Evolutionary conservation across 805 yeast species (phyloP).

Genomic region (Starmerella bombicola): DNA sequence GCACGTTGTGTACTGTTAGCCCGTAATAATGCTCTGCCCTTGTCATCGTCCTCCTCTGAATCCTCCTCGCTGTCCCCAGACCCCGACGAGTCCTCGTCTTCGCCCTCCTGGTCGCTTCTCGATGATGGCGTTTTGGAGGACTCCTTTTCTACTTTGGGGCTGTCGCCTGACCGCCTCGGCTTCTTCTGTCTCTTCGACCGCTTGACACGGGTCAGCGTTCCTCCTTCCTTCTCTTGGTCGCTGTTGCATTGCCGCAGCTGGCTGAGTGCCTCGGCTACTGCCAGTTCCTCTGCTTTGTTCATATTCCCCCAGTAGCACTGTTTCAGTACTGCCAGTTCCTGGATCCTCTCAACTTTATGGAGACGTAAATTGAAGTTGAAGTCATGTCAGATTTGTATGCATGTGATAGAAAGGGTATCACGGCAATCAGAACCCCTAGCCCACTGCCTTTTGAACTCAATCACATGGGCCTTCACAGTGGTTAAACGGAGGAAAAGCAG

Average conservation of each 20-base stretch:
- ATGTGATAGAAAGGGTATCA: too few species aligned
- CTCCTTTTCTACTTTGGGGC: neutral
- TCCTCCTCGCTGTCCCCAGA: neutral
- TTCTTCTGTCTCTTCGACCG: too few species aligned
- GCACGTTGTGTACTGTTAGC: neutral
- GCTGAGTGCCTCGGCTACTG: conserved; percentile 23
- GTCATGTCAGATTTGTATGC: too few species aligned
- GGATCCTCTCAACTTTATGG: neutral
- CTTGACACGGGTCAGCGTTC: neutral
- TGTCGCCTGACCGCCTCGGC: neutral
- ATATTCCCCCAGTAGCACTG: neutral
- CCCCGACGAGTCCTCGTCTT: neutral
- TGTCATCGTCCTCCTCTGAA: neutral
- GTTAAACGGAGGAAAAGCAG: too few species aligned
- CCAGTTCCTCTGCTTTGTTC: conserved; percentile 18
- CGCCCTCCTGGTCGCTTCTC: neutral
- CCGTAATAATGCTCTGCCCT: too few species aligned
- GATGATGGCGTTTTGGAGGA: neutral
- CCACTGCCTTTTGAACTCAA: too few species aligned
- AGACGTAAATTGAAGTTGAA: too few species aligned
- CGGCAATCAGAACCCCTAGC: too few species aligned
- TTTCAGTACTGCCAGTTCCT: neutral
- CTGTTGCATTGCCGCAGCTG: conserved; percentile 13
- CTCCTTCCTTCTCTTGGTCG: conserved; percentile 1
- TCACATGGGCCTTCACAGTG: too few species aligned